Evolutionary conservation across 768 basidiomycete species (phyloP).

Genomic region (Clathrus columnatus): DNA sequence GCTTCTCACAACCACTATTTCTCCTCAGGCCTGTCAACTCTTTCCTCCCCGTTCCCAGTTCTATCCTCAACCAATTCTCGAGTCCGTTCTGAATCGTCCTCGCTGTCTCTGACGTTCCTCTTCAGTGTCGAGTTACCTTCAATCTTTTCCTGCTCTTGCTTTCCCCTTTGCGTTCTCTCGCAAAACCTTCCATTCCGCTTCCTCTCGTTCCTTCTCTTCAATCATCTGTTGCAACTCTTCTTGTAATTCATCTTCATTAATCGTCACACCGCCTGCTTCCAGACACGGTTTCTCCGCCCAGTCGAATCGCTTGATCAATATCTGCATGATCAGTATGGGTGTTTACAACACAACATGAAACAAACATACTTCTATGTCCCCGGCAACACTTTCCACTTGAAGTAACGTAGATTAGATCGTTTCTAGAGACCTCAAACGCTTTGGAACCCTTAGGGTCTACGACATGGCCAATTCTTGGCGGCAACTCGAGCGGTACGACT

Average conservation of each 20-base stretch:
- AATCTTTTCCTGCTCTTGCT: conserved; percentile 20
- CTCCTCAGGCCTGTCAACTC: conserved; percentile 7
- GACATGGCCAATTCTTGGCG: conserved; percentile 68
- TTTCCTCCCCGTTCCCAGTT: conserved; percentile 5
- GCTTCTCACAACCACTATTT: conserved; percentile 5
- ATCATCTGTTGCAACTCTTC: conserved; percentile 56
- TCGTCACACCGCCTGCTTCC: conserved; percentile 27
- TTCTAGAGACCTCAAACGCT: conserved; percentile 64
- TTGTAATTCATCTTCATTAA: conserved; percentile 51
- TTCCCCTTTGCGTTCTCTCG: too few relatives aligned
- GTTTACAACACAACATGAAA: not conserved
- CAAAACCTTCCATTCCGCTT: too few relatives aligned
- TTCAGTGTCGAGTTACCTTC: too few relatives aligned
- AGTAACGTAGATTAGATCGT: conserved; percentile 70
- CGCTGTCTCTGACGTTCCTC: conserved; percentile 2
- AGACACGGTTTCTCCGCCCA: conserved; percentile 56
- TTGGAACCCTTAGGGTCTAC: conserved; percentile 66
- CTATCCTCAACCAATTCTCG: too few relatives aligned
- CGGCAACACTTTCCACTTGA: conserved; percentile 81
- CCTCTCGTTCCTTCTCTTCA: conserved; percentile 32
- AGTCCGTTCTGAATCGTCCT: conserved; percentile 15
- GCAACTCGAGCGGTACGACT: conserved; percentile 65
- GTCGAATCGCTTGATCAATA: conserved; percentile 66
- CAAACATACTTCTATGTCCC: conserved; percentile 73
- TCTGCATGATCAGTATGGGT: conserved; percentile 72